Evolutionary conservation across 1,139 yeast genomes (phyloP), one percentile per base, ranked within the genome.

Genomic region (Barnettozyma hawaiiensis): DNA sequence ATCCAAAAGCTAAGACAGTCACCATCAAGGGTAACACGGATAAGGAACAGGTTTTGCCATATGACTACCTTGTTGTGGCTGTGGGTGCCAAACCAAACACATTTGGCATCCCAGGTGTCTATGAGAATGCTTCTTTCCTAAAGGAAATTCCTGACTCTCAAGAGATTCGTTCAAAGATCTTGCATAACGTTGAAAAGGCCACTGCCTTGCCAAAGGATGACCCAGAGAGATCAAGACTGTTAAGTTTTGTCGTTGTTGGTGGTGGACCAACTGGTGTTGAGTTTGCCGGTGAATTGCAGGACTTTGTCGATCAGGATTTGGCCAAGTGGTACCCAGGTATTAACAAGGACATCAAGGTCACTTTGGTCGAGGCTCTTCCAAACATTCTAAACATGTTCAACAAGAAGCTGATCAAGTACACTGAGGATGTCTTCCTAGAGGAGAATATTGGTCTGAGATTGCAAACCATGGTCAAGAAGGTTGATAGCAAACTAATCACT

Each of bases 221-320:
- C 56, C 80, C 80, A 26, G 92, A 84, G 63, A 78, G 96, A 66
- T 78, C 81, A 69, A 75, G 94, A 63, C 73, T 87, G 55, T 73
- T 87, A 56, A 82, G 82, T 50, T 80, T 89, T 55, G 89, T 87
- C 47, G 92, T 87, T 48, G 94, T 90, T 52, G 96, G 96, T 56
- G 96, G 96, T 63, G 96, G 96, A 50, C 96, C 97, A 60, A 89
- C 96, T 42, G 97, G 97, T 67, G 96, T 89, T 49, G 97, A 89
- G 65, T 85, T 85, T 59, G 96, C 96, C 52, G 97, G 95, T 59
- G 97, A 90, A 67, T 69, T 90, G 57, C 95, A 85, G 66, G 97
- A 90, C 66, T 90, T 86, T 66, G 83, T 89, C 53, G 94, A 85
- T 64, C 95, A 87, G 65, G 97, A 90, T 65, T 73, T 90, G 69